These are phyloP conservation scores for Sphaceloma murrayae DNA, from an alignment of 2,329 filamentous ascomycete genomes.

Conservation along the genomic window DNA sequence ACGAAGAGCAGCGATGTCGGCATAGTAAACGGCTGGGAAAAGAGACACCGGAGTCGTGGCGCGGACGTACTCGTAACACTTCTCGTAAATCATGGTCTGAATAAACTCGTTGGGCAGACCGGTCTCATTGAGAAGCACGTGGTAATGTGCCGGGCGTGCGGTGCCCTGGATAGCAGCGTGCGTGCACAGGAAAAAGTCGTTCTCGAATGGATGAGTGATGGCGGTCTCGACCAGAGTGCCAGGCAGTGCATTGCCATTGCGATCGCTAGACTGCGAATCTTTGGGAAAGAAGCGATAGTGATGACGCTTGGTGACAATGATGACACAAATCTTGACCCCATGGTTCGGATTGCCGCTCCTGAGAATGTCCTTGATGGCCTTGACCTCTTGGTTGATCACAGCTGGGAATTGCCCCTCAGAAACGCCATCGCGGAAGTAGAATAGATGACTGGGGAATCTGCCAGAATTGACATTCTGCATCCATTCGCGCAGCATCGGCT, in stretches of 20 bases:
- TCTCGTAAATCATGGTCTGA: conserved; percentile 85
- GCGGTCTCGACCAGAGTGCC: conserved; percentile 82
- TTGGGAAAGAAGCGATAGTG: conserved; percentile 81
- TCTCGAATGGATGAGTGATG: conserved; percentile 83
- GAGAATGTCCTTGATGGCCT: conserved; percentile 52
- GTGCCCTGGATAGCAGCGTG: conserved; percentile 87
- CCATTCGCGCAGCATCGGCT: conserved; percentile 56
- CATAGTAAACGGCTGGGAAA: conserved; percentile 87
- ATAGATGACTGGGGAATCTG: conserved; percentile 59
- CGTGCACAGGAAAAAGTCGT: conserved; percentile 69
- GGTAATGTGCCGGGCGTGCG: conserved; percentile 74
- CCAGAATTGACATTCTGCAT: conserved; percentile 44
- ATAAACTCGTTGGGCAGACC: conserved; percentile 57
- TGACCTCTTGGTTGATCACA: conserved; percentile 70
- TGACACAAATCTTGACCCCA: conserved; percentile 64
- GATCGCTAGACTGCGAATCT: conserved; percentile 48
- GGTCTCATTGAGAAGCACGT: conserved; percentile 76
- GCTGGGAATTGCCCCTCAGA: conserved; percentile 75
- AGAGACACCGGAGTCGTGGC: conserved; percentile 88
- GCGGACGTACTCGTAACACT: conserved; percentile 86
- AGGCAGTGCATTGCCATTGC: conserved; percentile 71
- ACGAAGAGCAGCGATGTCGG: conserved; percentile 76
- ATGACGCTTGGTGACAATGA: conserved; percentile 87
- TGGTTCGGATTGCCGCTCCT: conserved; percentile 27
- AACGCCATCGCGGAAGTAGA: conserved; percentile 91